Evolutionary conservation across 176 grass and related monocot genomes (phyloP).

Genomic region (Metroxylon sagu): DNA sequence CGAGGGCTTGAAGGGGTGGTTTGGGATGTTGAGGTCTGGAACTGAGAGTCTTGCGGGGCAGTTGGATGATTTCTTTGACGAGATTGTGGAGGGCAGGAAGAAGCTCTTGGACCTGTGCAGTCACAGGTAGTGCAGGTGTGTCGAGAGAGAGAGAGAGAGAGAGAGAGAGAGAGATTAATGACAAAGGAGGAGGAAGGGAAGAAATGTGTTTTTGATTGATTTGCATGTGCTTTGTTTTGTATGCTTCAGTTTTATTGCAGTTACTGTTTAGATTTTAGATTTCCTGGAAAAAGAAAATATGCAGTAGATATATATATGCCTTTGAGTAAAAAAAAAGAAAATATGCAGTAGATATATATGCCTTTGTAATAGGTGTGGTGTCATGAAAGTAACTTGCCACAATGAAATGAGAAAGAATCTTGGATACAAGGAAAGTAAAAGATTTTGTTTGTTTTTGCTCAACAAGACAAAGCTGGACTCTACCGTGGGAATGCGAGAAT

Average conservation of each 20-base stretch:
- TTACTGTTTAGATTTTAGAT: too few species aligned
- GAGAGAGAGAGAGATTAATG: constrained; percentile 4
- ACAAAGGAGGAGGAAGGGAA: not conserved
- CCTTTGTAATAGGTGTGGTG: too few species aligned
- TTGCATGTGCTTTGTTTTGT: too few species aligned
- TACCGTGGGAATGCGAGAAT: constrained; percentile 25
- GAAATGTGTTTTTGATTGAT: too few species aligned
- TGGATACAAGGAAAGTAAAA: constrained; percentile 31
- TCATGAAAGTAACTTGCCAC: too few species aligned
- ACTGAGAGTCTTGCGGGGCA: constrained; percentile 85
- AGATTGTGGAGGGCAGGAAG: constrained; percentile 97
- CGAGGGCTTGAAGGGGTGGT: constrained; percentile 66
- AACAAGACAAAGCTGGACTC: constrained; percentile 9
- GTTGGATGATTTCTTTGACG: constrained; percentile 95
- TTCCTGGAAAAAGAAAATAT: too few species aligned
- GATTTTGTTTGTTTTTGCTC: constrained; percentile 65
- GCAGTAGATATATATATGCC: too few species aligned
- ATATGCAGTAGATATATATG: too few species aligned
- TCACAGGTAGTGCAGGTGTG: constrained; percentile 27
- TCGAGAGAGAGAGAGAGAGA: not conserved
- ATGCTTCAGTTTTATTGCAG: too few species aligned
- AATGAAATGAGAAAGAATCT: constrained; percentile 1
- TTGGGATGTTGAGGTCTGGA: constrained; percentile 61
- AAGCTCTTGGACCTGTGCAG: constrained; percentile 94
- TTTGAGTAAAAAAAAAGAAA: too few species aligned